Conservation (phyloP, 2,329 filamentous ascomycete genomes). For the Neonectria faginata region DNA sequence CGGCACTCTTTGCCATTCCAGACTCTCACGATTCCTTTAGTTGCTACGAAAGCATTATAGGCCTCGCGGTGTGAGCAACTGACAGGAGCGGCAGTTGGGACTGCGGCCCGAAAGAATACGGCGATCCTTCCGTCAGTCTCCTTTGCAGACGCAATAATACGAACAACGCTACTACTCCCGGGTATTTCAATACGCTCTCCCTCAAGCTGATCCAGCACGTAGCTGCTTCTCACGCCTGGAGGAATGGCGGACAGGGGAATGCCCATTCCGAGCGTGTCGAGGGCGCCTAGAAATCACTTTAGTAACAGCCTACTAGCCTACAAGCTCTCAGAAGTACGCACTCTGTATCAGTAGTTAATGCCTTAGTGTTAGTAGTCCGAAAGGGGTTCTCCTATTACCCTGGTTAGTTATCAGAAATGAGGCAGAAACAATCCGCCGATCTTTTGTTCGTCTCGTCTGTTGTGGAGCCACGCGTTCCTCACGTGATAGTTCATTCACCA, state of each 20-base stretch:
- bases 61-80: neutral
- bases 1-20: neutral
- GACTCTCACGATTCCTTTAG: slow-evolving; percentile 7
- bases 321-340: neutral
- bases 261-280: neutral
- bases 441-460: neutral
- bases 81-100: neutral
- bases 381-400: neutral
- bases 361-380: neutral
- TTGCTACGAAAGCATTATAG: slow-evolving; percentile 14
- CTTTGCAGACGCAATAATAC: slow-evolving; percentile 1
- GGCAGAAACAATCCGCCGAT: neutral
- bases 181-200: slow-evolving; percentile 8
- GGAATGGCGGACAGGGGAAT: neutral
- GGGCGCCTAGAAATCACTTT: neutral
- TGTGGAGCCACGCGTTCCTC: neutral
- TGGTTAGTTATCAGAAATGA: neutral
- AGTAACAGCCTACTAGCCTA: neutral
- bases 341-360: neutral
- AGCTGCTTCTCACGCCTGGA: slow-evolving; percentile 2
- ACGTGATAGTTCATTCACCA: neutral
- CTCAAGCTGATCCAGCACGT: neutral
- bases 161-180: neutral
- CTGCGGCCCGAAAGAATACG: neutral
- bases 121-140: neutral